A percentile compares a stretch with the other conserved stretches of the same genome.
phyloP scores from a whole-genome alignment of 768 basidiomycete genomes.

The Suillus luteus region DNA sequence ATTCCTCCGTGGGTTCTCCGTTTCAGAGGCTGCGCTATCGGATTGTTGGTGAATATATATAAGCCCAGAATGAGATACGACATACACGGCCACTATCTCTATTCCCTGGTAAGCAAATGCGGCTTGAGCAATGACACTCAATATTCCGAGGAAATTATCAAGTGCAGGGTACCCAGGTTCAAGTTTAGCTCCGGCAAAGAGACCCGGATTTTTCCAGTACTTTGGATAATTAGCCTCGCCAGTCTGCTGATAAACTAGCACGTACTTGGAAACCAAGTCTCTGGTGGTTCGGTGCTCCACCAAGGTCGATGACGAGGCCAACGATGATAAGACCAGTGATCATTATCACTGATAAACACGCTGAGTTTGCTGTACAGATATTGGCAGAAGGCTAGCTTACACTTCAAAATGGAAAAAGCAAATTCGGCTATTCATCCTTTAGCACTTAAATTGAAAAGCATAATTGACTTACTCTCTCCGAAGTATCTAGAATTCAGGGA shows the following conservation, averaged over 20 bases:
- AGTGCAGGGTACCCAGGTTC: slow-evolving; percentile 12
- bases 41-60: background rate
- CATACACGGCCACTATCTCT: slow-evolving; percentile 41
- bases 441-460: background rate
- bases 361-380: background rate
- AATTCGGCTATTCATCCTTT: slow-evolving; percentile 54
- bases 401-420: slow-evolving; percentile 63
- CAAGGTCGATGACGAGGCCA: slow-evolving; percentile 74
- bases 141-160: slow-evolving; percentile 32
- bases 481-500: slow-evolving; percentile 46
- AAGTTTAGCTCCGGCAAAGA: slow-evolving; percentile 32
- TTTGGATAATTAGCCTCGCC: slow-evolving; percentile 31
- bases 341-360: slow-evolving; percentile 43
- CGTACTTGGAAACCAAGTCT: slow-evolving; percentile 67
- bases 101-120: slow-evolving; percentile 60
- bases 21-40: slow-evolving; percentile 71
- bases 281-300: slow-evolving; percentile 53
- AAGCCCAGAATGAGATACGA: slow-evolving; percentile 11
- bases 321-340: slow-evolving; percentile 62
- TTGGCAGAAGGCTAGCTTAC: slow-evolving; percentile 31
- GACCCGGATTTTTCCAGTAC: slow-evolving; percentile 50
- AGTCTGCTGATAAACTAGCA: background rate
- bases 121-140: slow-evolving; percentile 55
- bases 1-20: slow-evolving; percentile 73
- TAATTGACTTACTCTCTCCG: slow-evolving; percentile 52